Base-by-base conservation (phyloP, 176 grass and related monocot species). In the Oryza meridionalis region DNA sequence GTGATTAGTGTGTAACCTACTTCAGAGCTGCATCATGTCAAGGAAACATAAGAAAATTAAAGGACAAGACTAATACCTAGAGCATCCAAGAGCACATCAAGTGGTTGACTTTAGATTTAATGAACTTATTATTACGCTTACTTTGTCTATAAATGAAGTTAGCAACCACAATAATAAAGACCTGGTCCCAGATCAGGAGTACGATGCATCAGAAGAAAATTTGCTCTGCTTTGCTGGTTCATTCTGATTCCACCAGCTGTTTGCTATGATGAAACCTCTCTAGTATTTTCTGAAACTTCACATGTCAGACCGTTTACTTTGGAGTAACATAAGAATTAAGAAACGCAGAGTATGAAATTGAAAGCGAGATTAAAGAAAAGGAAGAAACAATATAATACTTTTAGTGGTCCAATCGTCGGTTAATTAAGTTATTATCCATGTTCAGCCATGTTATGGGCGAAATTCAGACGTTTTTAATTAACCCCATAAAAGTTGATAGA, bases 201-300 rank as follows among this genome's bases (percentile, higher is more conserved):
- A 49, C 46, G 13, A 15, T 49, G 46, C 17, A 38, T 19, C 37
- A 22, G 14, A 11, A 14, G 35, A 16, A 25, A 80, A 9, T 29
- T 2, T 38, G 26, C 16, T 50, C 38, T 14, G 15, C 3, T 37
- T 75, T 64, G 21, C 51, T 62, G 40, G n/a, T n/a, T 45, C 42
- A 19, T 21, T 80, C 37, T n/a, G 87, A 89, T 80, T 84, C 70
- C 15, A 47, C 69, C n/a, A 9, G 38, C 15, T 74, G 27, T 63
- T 74, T 74, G 53, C 40, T 69, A 27, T 47, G 38, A 64, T 38
- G 8, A 26, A 84, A 69, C 45, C 1, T 3, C 38, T 64, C 45
- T 38, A 63, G 25, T 25, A 45, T 70, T 73, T 63, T 42, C 3
- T 70, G 5, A 19, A 19, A 53, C 50, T 46, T 46, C 40, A 64